These are phyloP conservation scores for Sporopachydermia cereana DNA, from an alignment of 1,139 yeast species.

Conservation along the genomic window DNA sequence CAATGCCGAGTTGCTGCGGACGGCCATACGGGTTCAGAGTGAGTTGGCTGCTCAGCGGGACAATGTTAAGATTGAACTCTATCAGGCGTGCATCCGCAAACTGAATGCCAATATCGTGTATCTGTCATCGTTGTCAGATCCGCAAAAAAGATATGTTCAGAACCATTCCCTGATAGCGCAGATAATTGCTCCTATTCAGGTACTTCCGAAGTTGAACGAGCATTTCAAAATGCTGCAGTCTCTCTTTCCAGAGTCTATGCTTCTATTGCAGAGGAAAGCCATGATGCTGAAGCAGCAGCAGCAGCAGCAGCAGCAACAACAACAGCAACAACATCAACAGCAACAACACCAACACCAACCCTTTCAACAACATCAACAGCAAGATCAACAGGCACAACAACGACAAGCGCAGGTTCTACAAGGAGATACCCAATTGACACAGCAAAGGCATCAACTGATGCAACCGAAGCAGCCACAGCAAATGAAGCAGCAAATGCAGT, in stretches of 20 bases:
- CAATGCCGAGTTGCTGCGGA: neutral
- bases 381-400: neutral
- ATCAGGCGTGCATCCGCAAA: constrained; percentile 1
- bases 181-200: constrained; percentile 1
- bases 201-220: neutral
- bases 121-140: constrained; percentile 3
- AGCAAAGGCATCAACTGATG: neutral
- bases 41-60: neutral
- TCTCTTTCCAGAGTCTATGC: neutral
- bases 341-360: neutral
- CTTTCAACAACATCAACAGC: neutral
- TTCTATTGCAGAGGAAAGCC: constrained; percentile 4
- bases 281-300: constrained; percentile 3
- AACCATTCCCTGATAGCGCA: constrained; percentile 4
- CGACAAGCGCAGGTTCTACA: neutral
- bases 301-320: constrained; percentile 3
- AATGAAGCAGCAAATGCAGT: neutral
- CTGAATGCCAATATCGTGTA: constrained; percentile 4
- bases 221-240: constrained; percentile 5
- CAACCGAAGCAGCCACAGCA: constrained; percentile 1
- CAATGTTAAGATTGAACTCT: neutral
- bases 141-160: constrained; percentile 1
- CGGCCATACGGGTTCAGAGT: neutral
- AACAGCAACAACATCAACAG: constrained; percentile 2
- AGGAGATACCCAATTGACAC: neutral